Conservation (phyloP, 441 rosid species). For the Syzygium syzygioides region DNA sequence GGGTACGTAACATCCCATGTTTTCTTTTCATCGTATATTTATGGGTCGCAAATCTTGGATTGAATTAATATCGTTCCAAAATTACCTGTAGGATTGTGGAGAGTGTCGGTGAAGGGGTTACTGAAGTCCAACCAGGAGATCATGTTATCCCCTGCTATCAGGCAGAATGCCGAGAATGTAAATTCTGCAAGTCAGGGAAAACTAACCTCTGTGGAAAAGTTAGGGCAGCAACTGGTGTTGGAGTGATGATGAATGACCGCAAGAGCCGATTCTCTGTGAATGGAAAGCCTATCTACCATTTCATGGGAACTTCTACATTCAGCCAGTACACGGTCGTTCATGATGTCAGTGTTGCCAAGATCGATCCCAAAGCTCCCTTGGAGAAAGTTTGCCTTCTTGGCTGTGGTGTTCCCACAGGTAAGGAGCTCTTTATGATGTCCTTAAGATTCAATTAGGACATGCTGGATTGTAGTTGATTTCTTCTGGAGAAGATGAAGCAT, state of each 20-base stretch:
- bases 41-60: neutral
- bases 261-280: slow-evolving; percentile 78
- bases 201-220: slow-evolving; percentile 95
- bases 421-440: neutral
- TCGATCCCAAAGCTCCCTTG: slow-evolving; percentile 86
- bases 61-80: no score
- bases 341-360: slow-evolving; percentile 93
- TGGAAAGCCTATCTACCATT: slow-evolving; percentile 84
- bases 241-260: slow-evolving; percentile 87
- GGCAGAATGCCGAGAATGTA: slow-evolving; percentile 96
- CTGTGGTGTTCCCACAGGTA: slow-evolving; percentile 97
- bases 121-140: slow-evolving; percentile 87
- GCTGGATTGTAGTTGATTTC: neutral
- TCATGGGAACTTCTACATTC: slow-evolving; percentile 97
- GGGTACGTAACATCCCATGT: slow-evolving; percentile 41
- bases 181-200: slow-evolving; percentile 94
- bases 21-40: neutral
- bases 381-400: slow-evolving; percentile 98
- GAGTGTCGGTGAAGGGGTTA: slow-evolving; percentile 97
- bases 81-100: slow-evolving; percentile 59
- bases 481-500: neutral
- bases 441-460: neutral
- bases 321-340: slow-evolving; percentile 65
- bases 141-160: slow-evolving; percentile 97
- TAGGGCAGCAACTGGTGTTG: slow-evolving; percentile 86